Evolutionary conservation across 176 grass and related monocot species (phyloP), one percentile per base, ranked within the genome.

Genomic region (Oryza glumipatula): DNA sequence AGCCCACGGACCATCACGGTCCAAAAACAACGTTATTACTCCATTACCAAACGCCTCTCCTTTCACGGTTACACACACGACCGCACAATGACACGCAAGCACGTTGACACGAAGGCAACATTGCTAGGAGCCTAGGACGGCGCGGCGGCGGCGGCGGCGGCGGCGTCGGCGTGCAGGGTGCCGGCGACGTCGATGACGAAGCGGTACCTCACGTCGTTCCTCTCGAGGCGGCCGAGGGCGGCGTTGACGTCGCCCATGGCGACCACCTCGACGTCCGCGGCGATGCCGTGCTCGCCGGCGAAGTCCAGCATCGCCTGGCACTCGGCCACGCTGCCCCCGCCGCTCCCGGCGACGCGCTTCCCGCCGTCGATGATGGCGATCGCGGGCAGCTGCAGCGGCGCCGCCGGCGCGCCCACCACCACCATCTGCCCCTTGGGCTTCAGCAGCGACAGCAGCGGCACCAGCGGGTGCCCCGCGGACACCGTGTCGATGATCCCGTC

Each of bases 401-500:
- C 8, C 7, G 39, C 39, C 39, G 39, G 39, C 39, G 79, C 88
- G 65, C 88, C 88, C 21, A 90, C 71, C 39, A 90, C 11, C 30
- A 86, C 85, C 78, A 90, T 86, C 83, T 83, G 84, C 12, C 83
- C 88, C 43, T 16, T 72, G 6, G 80, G 77, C 83, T 71, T 83
- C 66, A 90, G 43, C 24, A 86, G 35, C 36, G n/a, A 51, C 70
- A 90, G 65, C 65, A 90, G 70, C 60, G 84, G 84, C 45, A 38
- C 73, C 68, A 90, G 36, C 16, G 10, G 65, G 75, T 92, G 91
- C 32, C 63, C 63, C 26, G 81, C 88, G 7, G 91, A 93, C 28
- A 93, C 88, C 32, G 88, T 93, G 73, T 93, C 84, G 11, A 93
- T 82, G 70, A 90, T 66, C 51, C 91, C 91, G 43, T 93, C 91